Evolutionary conservation across 2,329 filamentous ascomycete genomes (phyloP).

Genomic region (Cladosporium sp.): DNA sequence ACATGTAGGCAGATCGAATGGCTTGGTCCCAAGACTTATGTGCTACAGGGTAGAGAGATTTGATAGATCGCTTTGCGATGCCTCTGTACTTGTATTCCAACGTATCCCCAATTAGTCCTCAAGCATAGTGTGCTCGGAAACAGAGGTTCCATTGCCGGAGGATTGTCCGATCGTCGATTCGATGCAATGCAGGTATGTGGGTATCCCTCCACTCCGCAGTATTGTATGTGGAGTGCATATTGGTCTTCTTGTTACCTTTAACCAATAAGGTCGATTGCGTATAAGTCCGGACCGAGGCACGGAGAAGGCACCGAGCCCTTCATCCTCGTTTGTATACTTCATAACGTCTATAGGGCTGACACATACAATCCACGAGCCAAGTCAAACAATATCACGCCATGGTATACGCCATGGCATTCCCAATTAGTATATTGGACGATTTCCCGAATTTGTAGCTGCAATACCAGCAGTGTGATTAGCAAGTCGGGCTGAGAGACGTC

Average conservation of each 20-base stretch:
- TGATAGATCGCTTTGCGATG: not conserved
- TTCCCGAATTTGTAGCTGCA: not conserved
- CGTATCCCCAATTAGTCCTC: not conserved
- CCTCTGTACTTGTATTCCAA: not conserved
- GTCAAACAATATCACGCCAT: not conserved
- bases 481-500: not conserved
- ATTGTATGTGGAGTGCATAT: not conserved
- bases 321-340: not conserved
- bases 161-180: not conserved
- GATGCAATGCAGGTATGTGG: not conserved
- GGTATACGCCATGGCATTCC: not conserved
- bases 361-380: not conserved
- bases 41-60: not conserved
- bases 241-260: not conserved
- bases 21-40: not conserved
- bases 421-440: constrained; percentile 1
- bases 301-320: not conserved
- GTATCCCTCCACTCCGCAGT: not conserved
- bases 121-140: not conserved
- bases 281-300: not conserved
- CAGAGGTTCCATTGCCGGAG: not conserved
- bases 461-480: not conserved
- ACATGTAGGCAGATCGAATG: not conserved
- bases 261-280: not conserved
- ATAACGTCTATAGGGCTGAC: not conserved